These are phyloP conservation scores for Leptomonas pyrrhocoris DNA, from an alignment of 208 protist species.

Conservation along the genomic window DNA sequence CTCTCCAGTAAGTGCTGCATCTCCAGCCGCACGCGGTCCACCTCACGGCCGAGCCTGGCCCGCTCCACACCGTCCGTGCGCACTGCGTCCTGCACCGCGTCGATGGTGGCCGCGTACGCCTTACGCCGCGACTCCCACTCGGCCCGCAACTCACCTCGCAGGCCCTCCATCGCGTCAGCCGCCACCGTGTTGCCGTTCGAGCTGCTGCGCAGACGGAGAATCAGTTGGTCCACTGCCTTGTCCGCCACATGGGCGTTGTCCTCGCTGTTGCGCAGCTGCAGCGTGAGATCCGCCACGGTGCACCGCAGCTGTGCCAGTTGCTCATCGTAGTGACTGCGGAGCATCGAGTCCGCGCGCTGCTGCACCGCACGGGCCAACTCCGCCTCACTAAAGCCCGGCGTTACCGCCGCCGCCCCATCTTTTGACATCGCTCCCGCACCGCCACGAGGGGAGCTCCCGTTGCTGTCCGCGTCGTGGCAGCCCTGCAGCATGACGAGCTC, in stretches of 20 bases:
- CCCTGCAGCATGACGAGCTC: constrained; percentile 63
- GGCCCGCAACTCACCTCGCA: constrained; percentile 2
- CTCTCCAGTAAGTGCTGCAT: constrained; percentile 45
- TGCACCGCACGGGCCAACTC: constrained; percentile 14
- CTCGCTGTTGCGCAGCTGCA: constrained; percentile 36
- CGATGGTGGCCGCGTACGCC: constrained; percentile 17
- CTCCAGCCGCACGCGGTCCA: constrained; percentile 66
- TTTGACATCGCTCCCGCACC: neutral
- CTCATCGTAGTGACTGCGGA: constrained; percentile 24
- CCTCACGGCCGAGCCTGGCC: constrained; percentile 33
- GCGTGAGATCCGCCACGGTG: constrained; percentile 32
- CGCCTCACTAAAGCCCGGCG: constrained; percentile 7
- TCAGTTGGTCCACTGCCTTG: constrained; percentile 41
- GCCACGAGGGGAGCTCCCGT: neutral
- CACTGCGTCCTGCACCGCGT: constrained; percentile 22
- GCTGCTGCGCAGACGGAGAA: constrained; percentile 2
- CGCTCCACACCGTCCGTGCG: constrained; percentile 21
- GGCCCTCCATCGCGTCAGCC: neutral
- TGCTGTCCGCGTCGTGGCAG: neutral
- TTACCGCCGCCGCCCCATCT: neutral
- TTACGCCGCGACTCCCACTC: constrained; percentile 29
- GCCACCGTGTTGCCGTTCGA: neutral
- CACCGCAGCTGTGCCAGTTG: constrained; percentile 27
- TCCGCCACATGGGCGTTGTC: constrained; percentile 40
- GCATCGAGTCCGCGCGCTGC: constrained; percentile 24